Conservation (phyloP, 805 yeast species). For the Monosporozyma yasuniensis region DNA sequence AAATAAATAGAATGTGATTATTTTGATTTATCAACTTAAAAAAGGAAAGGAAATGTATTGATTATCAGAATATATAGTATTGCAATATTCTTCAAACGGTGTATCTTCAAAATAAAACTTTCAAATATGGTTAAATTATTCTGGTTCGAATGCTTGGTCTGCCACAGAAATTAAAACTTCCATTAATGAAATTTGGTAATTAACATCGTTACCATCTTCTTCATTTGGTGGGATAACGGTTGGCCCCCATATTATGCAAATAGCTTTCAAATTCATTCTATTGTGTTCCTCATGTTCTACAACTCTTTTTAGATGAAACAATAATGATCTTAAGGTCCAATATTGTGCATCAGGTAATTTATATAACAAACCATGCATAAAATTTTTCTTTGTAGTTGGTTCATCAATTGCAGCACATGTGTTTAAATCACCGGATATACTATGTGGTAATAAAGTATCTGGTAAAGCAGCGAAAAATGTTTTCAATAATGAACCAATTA, state of each 20-base stretch:
- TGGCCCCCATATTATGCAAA: conserved; percentile 95
- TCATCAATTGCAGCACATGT: conserved; percentile 64
- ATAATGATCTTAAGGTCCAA: conserved; percentile 75
- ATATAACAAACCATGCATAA: conserved; percentile 77
- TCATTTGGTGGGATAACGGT: conserved; percentile 64
- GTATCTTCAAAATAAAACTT: background rate
- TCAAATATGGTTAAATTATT: conserved; percentile 18
- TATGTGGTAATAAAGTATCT: conserved; percentile 35
- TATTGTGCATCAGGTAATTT: conserved; percentile 91
- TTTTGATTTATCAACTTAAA: background rate
- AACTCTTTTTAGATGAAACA: conserved; percentile 77
- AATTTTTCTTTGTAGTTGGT: conserved; percentile 53
- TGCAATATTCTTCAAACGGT: background rate
- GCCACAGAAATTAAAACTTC: conserved; percentile 81
- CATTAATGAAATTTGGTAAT: conserved; percentile 65
- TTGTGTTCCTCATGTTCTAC: conserved; percentile 53
- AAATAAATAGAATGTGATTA: background rate
- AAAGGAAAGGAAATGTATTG: background rate
- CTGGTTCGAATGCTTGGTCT: conserved; percentile 68
- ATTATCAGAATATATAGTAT: background rate
- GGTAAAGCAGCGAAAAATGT: conserved; percentile 78
- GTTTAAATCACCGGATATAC: conserved; percentile 24
- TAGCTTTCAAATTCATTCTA: conserved; percentile 72
- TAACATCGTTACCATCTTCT: conserved; percentile 62
- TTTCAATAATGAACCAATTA: conserved; percentile 82